Conservation (phyloP, 2,329 filamentous ascomycete genomes). For the Macrophomina pseudophaseolina region DNA sequence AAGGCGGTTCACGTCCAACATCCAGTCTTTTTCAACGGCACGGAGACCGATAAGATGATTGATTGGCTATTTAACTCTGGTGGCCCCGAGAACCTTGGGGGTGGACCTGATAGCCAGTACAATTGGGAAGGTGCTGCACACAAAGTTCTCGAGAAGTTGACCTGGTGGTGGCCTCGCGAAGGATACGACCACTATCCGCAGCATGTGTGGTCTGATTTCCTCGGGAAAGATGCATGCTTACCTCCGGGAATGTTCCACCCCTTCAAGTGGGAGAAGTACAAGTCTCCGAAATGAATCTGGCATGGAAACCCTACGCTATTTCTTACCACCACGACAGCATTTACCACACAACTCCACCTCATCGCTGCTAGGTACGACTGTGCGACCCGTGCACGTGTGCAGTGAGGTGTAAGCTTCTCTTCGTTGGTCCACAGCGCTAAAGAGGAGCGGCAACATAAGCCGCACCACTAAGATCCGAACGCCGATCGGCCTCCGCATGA, state of each 20-base stretch:
- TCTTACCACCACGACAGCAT: neutral
- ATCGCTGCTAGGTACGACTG: neutral
- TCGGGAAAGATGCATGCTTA: constrained; percentile 10
- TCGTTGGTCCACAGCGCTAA: neutral
- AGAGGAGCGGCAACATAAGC: neutral
- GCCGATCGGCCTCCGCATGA: neutral
- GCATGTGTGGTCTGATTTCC: constrained; percentile 25
- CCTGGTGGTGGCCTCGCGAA: constrained; percentile 22
- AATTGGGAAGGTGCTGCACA: constrained; percentile 26
- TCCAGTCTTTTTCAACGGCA: constrained; percentile 66
- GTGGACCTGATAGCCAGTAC: constrained; percentile 22
- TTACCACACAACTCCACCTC: neutral
- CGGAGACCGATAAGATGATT: constrained; percentile 14
- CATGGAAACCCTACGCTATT: neutral
- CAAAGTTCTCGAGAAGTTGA: constrained; percentile 20
- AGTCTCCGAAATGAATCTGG: constrained; percentile 3
- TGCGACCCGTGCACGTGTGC: too few species aligned
- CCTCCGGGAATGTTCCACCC: constrained; percentile 26
- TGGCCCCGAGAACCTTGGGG: constrained; percentile 22
- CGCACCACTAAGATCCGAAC: neutral
- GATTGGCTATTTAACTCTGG: constrained; percentile 26
- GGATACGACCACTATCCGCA: constrained; percentile 23
- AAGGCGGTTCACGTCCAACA: constrained; percentile 93
- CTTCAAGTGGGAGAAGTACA: constrained; percentile 25
- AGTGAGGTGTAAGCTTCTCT: neutral